phyloP scores from a whole-genome alignment of 148 eudicot genomes.

The Amaranthus cruentus region DNA sequence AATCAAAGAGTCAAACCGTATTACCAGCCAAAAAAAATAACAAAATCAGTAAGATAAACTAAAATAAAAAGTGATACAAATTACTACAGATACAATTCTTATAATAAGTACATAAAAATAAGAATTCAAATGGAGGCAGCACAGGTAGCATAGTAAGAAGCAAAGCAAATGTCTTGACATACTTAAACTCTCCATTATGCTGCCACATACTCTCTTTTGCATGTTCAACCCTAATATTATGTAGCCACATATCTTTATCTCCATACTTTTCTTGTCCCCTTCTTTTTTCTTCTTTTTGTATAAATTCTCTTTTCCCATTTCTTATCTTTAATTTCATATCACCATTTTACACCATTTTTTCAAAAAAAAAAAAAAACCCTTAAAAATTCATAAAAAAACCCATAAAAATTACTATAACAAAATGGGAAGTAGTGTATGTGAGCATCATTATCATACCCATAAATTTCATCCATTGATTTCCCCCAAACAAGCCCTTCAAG shows the following conservation, averaged over 20 bases:
- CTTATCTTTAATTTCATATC: slow-evolving; percentile 14
- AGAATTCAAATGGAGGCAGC: neutral
- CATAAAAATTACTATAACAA: neutral
- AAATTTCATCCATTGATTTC: slow-evolving; percentile 29
- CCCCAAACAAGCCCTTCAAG: slow-evolving; percentile 39
- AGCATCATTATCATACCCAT: slow-evolving; percentile 39
- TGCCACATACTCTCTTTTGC: slow-evolving; percentile 57
- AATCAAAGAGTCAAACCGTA: too few relatives aligned
- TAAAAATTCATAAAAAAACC: too few relatives aligned
- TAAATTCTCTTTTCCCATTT: slow-evolving; percentile 10
- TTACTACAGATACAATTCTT: too few relatives aligned
- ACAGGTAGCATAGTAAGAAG: neutral
- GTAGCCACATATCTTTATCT: slow-evolving; percentile 48
- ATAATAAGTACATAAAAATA: too few relatives aligned
- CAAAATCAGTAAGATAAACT: too few relatives aligned
- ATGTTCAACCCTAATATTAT: slow-evolving; percentile 45
- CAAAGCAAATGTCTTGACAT: slow-evolving; percentile 27
- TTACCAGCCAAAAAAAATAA: too few relatives aligned
- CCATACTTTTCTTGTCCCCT: slow-evolving; percentile 29
- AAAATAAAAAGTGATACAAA: too few relatives aligned
- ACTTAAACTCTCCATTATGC: slow-evolving; percentile 25
- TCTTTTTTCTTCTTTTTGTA: slow-evolving; percentile 21
- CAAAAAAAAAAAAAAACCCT: too few relatives aligned
- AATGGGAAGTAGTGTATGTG: slow-evolving; percentile 50
- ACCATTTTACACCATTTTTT: too few relatives aligned